Percentiles rank a stretch among this genome's conserved stretches.
Evolutionary conservation across 2,329 filamentous ascomycete genomes (phyloP).

Genomic region (Nemania sp.): DNA sequence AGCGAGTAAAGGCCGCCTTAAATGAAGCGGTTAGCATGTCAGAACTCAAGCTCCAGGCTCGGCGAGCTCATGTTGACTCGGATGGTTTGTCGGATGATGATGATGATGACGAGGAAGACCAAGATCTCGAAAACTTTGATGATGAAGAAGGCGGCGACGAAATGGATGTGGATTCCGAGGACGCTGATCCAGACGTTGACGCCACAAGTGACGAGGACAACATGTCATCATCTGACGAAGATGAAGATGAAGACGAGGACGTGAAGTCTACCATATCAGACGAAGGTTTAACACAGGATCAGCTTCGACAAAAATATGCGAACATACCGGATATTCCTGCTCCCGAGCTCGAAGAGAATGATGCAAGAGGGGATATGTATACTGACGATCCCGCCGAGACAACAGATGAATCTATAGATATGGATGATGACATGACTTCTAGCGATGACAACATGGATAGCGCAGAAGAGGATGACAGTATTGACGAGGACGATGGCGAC

Average conservation of each 20-base stretch:
- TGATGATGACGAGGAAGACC: constrained; percentile 52
- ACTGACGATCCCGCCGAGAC: constrained; percentile 60
- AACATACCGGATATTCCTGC: constrained; percentile 65
- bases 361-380: constrained; percentile 35
- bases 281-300: constrained; percentile 75
- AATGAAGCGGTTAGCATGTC: constrained; percentile 80
- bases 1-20: constrained; percentile 73
- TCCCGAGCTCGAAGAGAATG: constrained; percentile 30
- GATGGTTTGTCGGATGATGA: constrained; percentile 60
- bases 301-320: constrained; percentile 76
- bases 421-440: constrained; percentile 75
- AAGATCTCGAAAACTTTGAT: constrained; percentile 58
- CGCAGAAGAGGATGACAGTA: constrained; percentile 55
- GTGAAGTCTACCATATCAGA: constrained; percentile 65
- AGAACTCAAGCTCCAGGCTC: constrained; percentile 74
- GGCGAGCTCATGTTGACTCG: constrained; percentile 66
- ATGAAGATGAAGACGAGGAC: constrained; percentile 72
- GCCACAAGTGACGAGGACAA: constrained; percentile 63
- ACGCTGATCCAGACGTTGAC: constrained; percentile 55
- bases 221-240: constrained; percentile 74
- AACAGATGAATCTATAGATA: constrained; percentile 74
- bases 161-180: constrained; percentile 8
- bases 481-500: constrained; percentile 54
- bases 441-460: constrained; percentile 63
- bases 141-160: constrained; percentile 59